Evolutionary conservation across 2,329 filamentous ascomycete genomes (phyloP), one percentile per base, ranked within the genome.

Genomic region (Colletotrichum sp.): DNA sequence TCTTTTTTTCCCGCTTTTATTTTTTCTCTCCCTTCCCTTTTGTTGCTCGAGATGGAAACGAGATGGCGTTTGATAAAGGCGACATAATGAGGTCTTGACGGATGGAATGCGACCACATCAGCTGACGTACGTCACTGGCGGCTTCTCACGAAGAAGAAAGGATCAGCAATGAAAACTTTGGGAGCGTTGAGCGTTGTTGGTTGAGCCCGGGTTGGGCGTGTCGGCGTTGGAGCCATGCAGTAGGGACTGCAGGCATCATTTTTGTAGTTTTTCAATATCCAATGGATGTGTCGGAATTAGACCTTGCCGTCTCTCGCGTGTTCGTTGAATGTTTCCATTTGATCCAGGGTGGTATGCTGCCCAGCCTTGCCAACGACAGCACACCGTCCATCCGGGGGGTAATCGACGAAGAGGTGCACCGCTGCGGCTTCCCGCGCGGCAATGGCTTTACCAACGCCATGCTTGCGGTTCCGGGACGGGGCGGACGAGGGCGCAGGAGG

Each of bases 231-330:
- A 59, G 64, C 63, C 73, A 68, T 19, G 73, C 64, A 73, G 73
- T 69, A 28, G 57, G 72, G 19, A 22, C 73, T 75, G 70, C 73
- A 60, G 73, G 70, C 73, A 65, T 73, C 44, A 65, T 57, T 75
- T 73, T 75, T 52, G 73, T 75, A 73, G 73, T 27, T 63, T 73
- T 73, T 68, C 57, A 75, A 75, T 73, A 75, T 75, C 73, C 71
- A 68, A 68, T 63, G 69, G 32, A 75, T 32, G 64, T 68, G 63
- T 75, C 64, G 64, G 70, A 75, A 48, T 64, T 52, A 44, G 39
- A 27, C 15, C 30, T 32, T 52, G 44, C 44, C 44, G 44, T 52
- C 44, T 22, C 44, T 22, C 11, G 44, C 12, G 44, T 13, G n/a
- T 22, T 52, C 13, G 34, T 52, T 52, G 44, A 52, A 52, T 52